Conservation (phyloP, 495 filamentous ascomycete species). For the Penicillium macrosclerotiorum region DNA sequence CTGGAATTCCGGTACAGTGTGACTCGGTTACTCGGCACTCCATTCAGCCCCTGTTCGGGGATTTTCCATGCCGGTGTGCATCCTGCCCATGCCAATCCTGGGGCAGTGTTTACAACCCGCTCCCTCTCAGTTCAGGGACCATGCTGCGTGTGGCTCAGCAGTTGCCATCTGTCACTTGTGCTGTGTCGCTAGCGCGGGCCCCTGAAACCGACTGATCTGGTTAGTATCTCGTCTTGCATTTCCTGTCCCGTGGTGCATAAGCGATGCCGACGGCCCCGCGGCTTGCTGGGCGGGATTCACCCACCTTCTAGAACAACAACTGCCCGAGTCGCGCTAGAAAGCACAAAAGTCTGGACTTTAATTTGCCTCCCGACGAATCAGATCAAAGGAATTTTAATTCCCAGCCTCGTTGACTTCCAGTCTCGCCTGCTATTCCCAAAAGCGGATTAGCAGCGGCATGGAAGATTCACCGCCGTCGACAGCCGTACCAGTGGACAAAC, state of each 20-base stretch:
- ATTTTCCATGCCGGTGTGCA: too few species aligned
- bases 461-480: conserved; percentile 8
- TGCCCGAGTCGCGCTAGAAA: neutral
- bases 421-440: conserved; percentile 14
- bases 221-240: neutral
- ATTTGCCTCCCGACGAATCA: conserved; percentile 8
- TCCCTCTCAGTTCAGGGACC: too few species aligned
- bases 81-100: too few species aligned
- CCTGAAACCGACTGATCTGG: too few species aligned
- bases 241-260: neutral
- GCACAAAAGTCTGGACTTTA: neutral
- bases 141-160: too few species aligned
- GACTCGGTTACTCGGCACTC: too few species aligned
- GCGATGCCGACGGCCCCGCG: neutral
- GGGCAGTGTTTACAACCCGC: too few species aligned
- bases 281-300: conserved; percentile 8
- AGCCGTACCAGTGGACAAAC: neutral
- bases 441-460: conserved; percentile 16
- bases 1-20: too few species aligned
- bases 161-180: too few species aligned
- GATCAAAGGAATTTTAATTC: neutral
- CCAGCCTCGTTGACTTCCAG: neutral
- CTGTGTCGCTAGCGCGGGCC: too few species aligned
- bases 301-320: conserved; percentile 4
- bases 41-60: too few species aligned